Base-by-base conservation (phyloP, 768 basidiomycete species). In the Gelatoporia subvermispora region DNA sequence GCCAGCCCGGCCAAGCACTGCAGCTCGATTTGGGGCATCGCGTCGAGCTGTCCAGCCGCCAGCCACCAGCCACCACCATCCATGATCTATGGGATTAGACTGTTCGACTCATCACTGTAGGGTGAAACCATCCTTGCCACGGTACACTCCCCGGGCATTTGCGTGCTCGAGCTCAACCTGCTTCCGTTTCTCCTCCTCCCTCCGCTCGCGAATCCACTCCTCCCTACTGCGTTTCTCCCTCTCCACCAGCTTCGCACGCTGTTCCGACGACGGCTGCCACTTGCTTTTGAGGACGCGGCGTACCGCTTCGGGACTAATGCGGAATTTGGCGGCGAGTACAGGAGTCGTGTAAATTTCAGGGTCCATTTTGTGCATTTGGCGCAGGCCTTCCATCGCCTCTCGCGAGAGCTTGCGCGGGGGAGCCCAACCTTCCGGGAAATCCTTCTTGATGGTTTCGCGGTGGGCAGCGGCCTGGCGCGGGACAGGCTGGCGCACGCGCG, bases 381-480 rank as follows among this genome's bases (percentile, higher is more conserved):
- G 70, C 28, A 82, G 48, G 22, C 72, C 70, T 35, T 72, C 72
- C 78, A 82, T 80, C 3, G 76, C 77, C 11, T 75, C 70, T 31
- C 74, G 68, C 3, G 74, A 74, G 28, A 82, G 60, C 52, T 75
- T 76, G 54, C 73, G 75, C 21, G 75, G 76, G 1, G 80, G 80
- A 18, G 64, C 60, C 78, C 79, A 82, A 17, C 69, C 69, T 10
- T 65, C 55, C 16, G 69, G 69, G 49, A 71, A 71, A 34, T 55
- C 48, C 41, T 55, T 51, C 51, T 66, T 66, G 53, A 71, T 55
- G 2, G 63, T 55, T 43, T 55, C 51, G n/a, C 65, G 63, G 51
- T 71, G 68, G 24, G 59, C 54, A n/a, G 36, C 44, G 50, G 46
- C 63, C 47, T 51, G 51, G 18, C 47, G 41, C 11, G 66, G 65